Conservation (phyloP, 2,329 filamentous ascomycete genomes). For the Colletotrichum chlorophyti region DNA sequence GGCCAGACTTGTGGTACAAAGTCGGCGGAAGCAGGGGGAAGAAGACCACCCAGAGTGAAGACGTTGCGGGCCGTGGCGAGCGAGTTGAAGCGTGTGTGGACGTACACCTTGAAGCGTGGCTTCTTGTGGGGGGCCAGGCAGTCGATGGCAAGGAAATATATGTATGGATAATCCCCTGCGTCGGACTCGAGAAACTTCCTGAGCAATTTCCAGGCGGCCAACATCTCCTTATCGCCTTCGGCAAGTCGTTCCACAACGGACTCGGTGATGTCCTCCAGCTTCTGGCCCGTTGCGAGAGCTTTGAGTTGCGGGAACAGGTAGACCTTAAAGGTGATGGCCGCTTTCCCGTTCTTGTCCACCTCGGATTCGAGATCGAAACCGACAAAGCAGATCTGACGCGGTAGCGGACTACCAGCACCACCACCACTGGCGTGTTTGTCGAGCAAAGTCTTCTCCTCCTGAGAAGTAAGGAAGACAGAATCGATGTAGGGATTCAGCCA, state of each 20-base stretch:
- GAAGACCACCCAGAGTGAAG: neutral
- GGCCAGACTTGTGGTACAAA: neutral
- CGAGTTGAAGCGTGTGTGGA: neutral
- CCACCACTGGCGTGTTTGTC: neutral
- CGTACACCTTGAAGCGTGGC: neutral
- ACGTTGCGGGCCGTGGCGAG: neutral
- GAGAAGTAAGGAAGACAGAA: neutral
- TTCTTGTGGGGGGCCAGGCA: conserved; percentile 8
- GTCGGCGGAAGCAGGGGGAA: neutral
- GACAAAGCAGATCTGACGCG: neutral
- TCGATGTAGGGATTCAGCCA: conserved; percentile 5
- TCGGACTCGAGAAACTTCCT: neutral
- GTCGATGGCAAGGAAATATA: conserved; percentile 8
- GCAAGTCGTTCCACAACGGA: neutral
- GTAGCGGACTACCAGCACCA: neutral
- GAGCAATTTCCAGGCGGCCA: neutral
- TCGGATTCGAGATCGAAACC: conserved; percentile 15
- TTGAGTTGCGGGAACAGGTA: conserved; percentile 19
- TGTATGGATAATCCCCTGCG: neutral
- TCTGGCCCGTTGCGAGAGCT: conserved; percentile 4
- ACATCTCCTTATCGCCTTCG: neutral
- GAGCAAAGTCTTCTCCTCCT: conserved; percentile 1
- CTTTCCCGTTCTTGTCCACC: neutral
- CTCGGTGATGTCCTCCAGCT: neutral
- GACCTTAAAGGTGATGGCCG: conserved; percentile 8